Evolutionary conservation across 1,139 yeast genomes (phyloP), one percentile per base, ranked within the genome.

Genomic region (Suhomyces wounanorum): DNA sequence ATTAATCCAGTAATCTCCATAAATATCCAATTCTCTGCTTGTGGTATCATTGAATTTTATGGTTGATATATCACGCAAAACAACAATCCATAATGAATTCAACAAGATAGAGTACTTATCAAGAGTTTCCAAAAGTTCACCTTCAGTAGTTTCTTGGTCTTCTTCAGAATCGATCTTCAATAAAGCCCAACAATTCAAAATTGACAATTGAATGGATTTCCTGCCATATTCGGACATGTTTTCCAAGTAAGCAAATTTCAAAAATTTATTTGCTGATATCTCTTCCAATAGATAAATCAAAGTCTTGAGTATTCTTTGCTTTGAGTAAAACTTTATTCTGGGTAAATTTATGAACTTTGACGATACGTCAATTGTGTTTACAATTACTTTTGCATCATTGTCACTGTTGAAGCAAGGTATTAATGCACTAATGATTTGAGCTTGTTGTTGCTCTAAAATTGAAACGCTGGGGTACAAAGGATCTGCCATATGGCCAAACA

Each of bases 171-270:
- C 74, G 33, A 88, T 79, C 50, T 83, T 83, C 47, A 94, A 70
- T 47, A 84, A 81, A 0, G 98, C 97, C 98, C 99, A 94, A 36
- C 96, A 84, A 55, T 90, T 86, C 54, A 94, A 73, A 39, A 90
- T 81, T 0, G 95, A 82, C 18, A 90, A 70, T 55, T 84, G 85
- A 44, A 90, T 78, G 53, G 85, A 82, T 46, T 82, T 81, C 55
- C 83, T 82, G 1, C 92, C 87, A 54, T 64, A 70, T 54, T 77
- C 82, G 8, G 79, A 73, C 72, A 75, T 68, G 43, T 65, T 68
- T 53, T 76, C 81, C 54, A 77, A 67, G 54, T 67, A 75, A 8
- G 72, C 77, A 60, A 77, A 77, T 55, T 68, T 68, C 26, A 77
- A 56, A 51, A 73, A 77, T 53, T 75, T 77, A 47, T 70, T 72